Evolutionary conservation across 2,329 filamentous ascomycete genomes (phyloP), one percentile per base, ranked within the genome.

Genomic region (Colletotrichum liriopes): DNA sequence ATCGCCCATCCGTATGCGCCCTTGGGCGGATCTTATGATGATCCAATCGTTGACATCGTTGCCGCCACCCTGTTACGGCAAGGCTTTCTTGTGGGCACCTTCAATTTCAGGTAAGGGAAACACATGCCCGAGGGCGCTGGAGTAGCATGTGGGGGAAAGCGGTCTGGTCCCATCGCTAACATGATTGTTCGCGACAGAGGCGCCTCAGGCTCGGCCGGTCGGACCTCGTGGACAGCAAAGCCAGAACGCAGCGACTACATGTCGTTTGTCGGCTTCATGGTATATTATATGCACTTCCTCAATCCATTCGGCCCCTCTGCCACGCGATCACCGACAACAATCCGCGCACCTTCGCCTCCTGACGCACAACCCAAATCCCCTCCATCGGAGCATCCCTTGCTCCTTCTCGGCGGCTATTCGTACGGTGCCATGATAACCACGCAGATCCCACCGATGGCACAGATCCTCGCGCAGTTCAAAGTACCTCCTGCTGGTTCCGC

Each of bases 1-100:
- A 84, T 98, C 49, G 95, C 95, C 16, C 96, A 98, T 81, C 96
- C 96, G 0, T 98, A 98, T 79, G 94, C 94, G 43, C 92, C 94
- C 0, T 85, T 98, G 63, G 96, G 96, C 5, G 96, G 96, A 6
- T 91, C 86, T 80, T 96, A 91, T 79, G 94, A 98, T 79, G 95
- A 98, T 79, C 88, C 89, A 0, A 87, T 98, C 0, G 92, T 98
- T 1, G 86, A 89, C n/a, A 85, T 90, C 11, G 83, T 93, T 3
- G 90, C 89, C 0, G 84, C 85, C 2, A 88, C 92, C 70, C 85
- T 97, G 56, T 81, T 97, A n/a, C 84, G 87, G 5, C 83, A 86
- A 64, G 94, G 93, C 1, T 97, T 90, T 77, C 80, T 97, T 1
- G 93, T 98, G 2, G 92, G 89, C 9, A 97, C 94, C 0, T 98